These are phyloP conservation scores for Phoma sp. DNA, from an alignment of 2,329 filamentous ascomycete genomes.

Conservation along the genomic window DNA sequence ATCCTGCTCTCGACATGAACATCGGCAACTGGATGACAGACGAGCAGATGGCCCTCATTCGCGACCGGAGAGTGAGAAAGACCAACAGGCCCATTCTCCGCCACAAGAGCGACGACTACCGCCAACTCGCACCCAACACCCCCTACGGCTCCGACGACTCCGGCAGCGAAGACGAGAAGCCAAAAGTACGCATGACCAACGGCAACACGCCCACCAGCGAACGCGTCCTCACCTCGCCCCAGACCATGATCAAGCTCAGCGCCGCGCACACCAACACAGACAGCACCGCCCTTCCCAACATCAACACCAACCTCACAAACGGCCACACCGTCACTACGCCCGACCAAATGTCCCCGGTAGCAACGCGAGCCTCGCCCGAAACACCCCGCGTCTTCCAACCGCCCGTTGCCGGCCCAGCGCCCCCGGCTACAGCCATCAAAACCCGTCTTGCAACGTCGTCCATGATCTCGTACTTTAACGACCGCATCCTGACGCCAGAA, in stretches of 20 bases:
- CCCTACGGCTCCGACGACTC: constrained; percentile 82
- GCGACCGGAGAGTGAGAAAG: constrained; percentile 77
- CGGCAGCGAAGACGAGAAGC: constrained; percentile 53
- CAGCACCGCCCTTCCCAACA: constrained; percentile 22
- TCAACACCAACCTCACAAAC: constrained; percentile 32
- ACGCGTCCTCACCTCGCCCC: constrained; percentile 38
- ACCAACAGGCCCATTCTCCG: constrained; percentile 80
- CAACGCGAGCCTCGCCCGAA: constrained; percentile 7
- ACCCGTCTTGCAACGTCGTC: constrained; percentile 92
- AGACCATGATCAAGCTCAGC: constrained; percentile 47
- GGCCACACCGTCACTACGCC: constrained; percentile 30
- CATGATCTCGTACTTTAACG: constrained; percentile 99
- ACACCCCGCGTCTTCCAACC: constrained; percentile 30
- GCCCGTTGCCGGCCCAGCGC: constrained; percentile 38
- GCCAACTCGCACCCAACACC: constrained; percentile 78
- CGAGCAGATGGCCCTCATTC: constrained; percentile 93
- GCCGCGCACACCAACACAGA: constrained; percentile 49
- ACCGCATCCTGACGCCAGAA: constrained; percentile 90
- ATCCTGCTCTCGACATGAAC: constrained; percentile 93
- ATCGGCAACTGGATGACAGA: constrained; percentile 99
- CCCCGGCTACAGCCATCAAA: constrained; percentile 62
- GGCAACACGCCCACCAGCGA: constrained; percentile 27
- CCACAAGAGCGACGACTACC: constrained; percentile 88
- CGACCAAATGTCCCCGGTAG: constrained; percentile 24
- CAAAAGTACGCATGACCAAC: constrained; percentile 16